Conservation (phyloP, 495 filamentous ascomycete species). For the Annulohypoxylon bovei region DNA sequence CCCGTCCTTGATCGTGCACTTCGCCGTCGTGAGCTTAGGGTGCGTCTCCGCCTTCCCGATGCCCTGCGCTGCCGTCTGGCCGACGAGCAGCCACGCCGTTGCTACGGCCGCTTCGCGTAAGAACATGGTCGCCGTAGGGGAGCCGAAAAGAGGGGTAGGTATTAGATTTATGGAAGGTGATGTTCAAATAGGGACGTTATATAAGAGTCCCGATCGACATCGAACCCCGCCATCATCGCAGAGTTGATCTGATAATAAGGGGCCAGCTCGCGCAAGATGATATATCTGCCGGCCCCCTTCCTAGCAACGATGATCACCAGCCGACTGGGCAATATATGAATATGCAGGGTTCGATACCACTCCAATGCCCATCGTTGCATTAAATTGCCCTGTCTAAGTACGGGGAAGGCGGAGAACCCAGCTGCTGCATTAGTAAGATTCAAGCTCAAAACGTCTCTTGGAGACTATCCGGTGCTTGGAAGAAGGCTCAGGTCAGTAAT, state of each 20-base stretch:
- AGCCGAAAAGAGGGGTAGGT: background rate
- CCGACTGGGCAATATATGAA: slow-evolving; percentile 37
- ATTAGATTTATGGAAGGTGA: background rate
- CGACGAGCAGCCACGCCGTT: slow-evolving; percentile 10
- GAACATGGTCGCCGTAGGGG: slow-evolving; percentile 21
- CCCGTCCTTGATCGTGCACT: slow-evolving; percentile 61
- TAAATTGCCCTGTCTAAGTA: slow-evolving; percentile 15
- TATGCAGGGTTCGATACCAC: slow-evolving; percentile 39
- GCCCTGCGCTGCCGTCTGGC: slow-evolving; percentile 20
- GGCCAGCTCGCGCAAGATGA: background rate
- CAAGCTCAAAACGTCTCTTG: background rate
- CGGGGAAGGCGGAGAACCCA: slow-evolving; percentile 30
- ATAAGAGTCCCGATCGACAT: slow-evolving; percentile 6
- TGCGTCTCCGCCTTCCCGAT: slow-evolving; percentile 49
- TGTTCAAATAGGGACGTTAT: slow-evolving; percentile 13
- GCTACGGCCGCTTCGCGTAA: slow-evolving; percentile 2
- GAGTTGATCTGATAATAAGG: slow-evolving; percentile 18
- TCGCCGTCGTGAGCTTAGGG: slow-evolving; percentile 66
- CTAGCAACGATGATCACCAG: slow-evolving; percentile 28
- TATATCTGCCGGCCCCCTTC: slow-evolving; percentile 33
- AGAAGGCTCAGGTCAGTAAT: background rate
- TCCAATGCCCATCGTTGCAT: slow-evolving; percentile 8
- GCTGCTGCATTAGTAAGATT: background rate
- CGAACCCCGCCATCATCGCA: slow-evolving; percentile 2
- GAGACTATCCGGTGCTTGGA: background rate